phyloP scores from a whole-genome alignment of 805 yeast species.

The Yarrowia osloensis region DNA sequence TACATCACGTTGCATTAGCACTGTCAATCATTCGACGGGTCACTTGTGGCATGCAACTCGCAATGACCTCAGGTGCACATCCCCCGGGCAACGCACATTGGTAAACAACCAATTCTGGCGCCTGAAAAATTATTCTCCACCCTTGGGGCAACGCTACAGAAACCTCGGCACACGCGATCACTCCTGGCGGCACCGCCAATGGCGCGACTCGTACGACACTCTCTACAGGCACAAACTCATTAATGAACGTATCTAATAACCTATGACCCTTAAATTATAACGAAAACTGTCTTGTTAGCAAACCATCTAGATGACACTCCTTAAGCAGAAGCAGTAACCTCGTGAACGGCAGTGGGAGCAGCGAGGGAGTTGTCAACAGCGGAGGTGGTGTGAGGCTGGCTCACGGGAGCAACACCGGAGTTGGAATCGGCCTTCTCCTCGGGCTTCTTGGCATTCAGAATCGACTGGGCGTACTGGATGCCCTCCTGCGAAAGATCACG shows the following conservation, averaged over 20 bases:
- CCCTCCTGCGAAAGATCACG: conserved; percentile 31
- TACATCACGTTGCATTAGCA: conserved; percentile 25
- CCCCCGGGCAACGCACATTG: conserved; percentile 17
- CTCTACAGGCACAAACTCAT: neutral
- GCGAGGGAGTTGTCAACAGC: conserved; percentile 31
- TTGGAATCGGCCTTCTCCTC: conserved; percentile 5
- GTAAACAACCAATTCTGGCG: neutral
- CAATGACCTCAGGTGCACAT: conserved; percentile 21
- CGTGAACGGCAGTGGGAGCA: conserved; percentile 25
- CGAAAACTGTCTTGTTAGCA: conserved; percentile 30
- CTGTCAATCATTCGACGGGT: conserved; percentile 13
- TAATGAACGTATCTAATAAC: conserved; percentile 30
- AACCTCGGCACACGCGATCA: too few species aligned
- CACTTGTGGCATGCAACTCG: conserved; percentile 8
- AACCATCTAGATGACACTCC: conserved; percentile 17
- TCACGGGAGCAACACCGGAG: conserved; percentile 27
- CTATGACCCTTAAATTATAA: conserved; percentile 24
- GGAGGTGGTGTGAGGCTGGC: conserved; percentile 30
- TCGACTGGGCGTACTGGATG: conserved; percentile 26
- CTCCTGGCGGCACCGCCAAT: too few species aligned
- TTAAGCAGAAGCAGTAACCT: conserved; percentile 30
- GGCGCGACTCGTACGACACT: too few species aligned
- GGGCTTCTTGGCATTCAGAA: conserved; percentile 27
- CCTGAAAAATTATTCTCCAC: neutral
- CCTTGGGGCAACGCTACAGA: too few species aligned